Base-by-base conservation (phyloP, 2,329 filamentous ascomycete genomes). In the Alternaria brassicae region DNA sequence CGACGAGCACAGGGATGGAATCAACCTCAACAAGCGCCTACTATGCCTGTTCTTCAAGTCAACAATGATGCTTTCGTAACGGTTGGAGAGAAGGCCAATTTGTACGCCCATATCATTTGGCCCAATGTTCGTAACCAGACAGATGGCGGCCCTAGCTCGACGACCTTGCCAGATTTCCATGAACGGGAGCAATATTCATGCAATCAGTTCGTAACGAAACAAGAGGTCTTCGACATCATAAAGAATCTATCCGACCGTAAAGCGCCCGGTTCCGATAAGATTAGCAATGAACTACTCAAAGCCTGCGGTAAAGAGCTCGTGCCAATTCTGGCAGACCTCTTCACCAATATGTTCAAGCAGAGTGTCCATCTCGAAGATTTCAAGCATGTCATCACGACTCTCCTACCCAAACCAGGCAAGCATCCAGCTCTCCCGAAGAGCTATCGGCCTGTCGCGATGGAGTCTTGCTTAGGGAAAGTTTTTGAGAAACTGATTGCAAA, bases 381-480 rank as follows among this genome's bases (percentile, higher is more conserved):
- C 56, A 53, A 58, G 34, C 17, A 63, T 6, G 53, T 60, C 9
- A 68, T 40, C 12, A 72, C 69, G 5, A 59, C 69, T 3, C 21
- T 63, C 17, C 53, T 74, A 10, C 55, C 52, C 6, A 74, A 74
- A 42, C 59, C 58, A 9, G 56, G 58, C 13, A 75, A 73, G 51
- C 13, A 40, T 13, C 19, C 28, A 23, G 41, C 55, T 5, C 42
- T 65, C 28, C 60, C 68, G 0, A 73, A 70, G 40, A 42, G 53
- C 15, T 73, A 75, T 58, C 50, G 70, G 4, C 72, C 67, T 15
- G 69, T 69, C 27, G 64, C 64, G 9, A 47, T 71, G 2, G 47
- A 70, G 6, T 64, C 68, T 41, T 70, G 62, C 10, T 32, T 75
- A 3, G 64, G 67, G 3, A 75, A 75, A 53, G 36, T 62, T 3